Base-by-base conservation (phyloP, 345 rosid genomes). In the Camelina hispida region DNA sequence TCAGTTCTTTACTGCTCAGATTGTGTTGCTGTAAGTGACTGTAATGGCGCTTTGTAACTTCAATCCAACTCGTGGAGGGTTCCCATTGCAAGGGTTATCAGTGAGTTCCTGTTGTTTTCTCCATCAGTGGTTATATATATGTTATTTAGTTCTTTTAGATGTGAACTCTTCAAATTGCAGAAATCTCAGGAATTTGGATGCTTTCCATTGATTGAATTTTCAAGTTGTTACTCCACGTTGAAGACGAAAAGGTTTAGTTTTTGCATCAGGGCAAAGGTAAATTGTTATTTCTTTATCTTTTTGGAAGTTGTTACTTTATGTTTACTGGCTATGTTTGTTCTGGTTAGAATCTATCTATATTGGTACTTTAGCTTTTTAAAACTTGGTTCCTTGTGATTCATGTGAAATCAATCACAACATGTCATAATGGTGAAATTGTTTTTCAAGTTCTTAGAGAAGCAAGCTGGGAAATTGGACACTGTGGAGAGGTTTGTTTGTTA, bases 401-500 rank as follows among this genome's bases (percentile, higher is more conserved):
- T 28, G 40, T 57, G 42, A 22, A 50, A 14, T 35, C 48, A 50
- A 30, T 35, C 2, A 13, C 23, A 38, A 66, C 58, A 14, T 61
- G 32, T 56, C 37, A 13, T 66, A 42, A 66, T 35, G 62, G 35
- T 68, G 18, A 5, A 20, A 4, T 4, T 42, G 38, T 81, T 44
- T 44, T 69, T 65, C 72, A 83, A 80, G 74, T 77, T 84, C 66
- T 81, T 37, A 61, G 63, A 66, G 58, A 66, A 64, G 60, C 74
- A 61, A 71, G 55, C 75, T 2, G 75, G 76, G 66, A 72, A 75
- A 35, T 38, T 62, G 3, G 40, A 69, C 3, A 68, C 73, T 71
- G 78, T 70, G 70, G 75, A 83, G 73, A 80, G 76, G 81, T 87
- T 82, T 65, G 59, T 80, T n/a, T n/a, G n/a, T n/a, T n/a, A n/a